phyloP scores from a whole-genome alignment of 441 rosid species.

The Euphorbia celastroides region DNA sequence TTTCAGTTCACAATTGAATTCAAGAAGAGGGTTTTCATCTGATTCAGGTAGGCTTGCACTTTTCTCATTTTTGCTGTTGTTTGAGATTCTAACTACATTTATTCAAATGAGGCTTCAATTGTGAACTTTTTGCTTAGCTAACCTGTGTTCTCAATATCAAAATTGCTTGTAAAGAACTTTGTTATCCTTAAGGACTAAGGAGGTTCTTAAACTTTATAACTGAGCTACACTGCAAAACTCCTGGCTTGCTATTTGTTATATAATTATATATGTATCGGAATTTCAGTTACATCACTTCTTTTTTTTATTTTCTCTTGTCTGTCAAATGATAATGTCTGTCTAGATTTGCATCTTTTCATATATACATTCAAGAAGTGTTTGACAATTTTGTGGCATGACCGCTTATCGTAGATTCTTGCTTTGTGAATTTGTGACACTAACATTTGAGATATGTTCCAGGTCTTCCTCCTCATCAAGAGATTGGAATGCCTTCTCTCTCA shows the following conservation, averaged over 20 bases:
- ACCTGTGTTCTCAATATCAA: not conserved
- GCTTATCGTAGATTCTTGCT: not conserved
- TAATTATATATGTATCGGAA: slow-evolving; percentile 1
- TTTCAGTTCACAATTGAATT: slow-evolving; percentile 47
- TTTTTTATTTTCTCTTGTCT: not conserved
- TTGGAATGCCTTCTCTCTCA: slow-evolving; percentile 99
- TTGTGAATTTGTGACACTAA: slow-evolving; percentile 14
- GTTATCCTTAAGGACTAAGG: not conserved
- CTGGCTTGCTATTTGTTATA: not conserved
- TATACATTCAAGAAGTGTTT: not conserved
- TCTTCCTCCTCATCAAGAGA: slow-evolving; percentile 92
- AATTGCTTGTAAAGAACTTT: not conserved
- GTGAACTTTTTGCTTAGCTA: not conserved
- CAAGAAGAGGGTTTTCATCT: slow-evolving; percentile 69
- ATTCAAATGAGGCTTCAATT: not conserved
- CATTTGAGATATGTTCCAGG: slow-evolving; percentile 42
- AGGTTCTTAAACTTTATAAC: not conserved
- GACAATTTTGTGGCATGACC: not conserved
- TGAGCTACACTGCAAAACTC: not conserved
- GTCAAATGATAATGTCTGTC: not conserved
- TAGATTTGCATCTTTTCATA: not conserved
- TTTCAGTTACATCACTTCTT: not conserved
- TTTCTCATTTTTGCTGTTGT: not conserved
- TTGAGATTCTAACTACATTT: not conserved
- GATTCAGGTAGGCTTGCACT: slow-evolving; percentile 47